Evolutionary conservation across 2,329 filamentous ascomycete species (phyloP).

Genomic region (Hypomyces perniciosus): DNA sequence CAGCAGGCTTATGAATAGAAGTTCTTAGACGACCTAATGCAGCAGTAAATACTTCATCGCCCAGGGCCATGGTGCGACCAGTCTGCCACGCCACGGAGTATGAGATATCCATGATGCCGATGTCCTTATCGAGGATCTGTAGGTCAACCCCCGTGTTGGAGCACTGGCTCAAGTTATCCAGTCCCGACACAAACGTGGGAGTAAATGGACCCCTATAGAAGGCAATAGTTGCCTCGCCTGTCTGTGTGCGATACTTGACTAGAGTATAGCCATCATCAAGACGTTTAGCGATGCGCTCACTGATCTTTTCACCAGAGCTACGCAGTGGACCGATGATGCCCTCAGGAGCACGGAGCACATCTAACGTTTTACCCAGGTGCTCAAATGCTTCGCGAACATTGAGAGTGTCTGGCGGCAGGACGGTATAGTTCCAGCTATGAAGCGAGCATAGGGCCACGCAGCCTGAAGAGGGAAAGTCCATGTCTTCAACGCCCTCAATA

Average conservation of each 20-base stretch:
- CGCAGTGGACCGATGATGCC: slow-evolving; percentile 2
- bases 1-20: slow-evolving; percentile 17
- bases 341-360: slow-evolving; percentile 12
- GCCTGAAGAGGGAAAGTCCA: slow-evolving; percentile 16
- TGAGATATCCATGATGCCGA: slow-evolving; percentile 38
- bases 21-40: background rate
- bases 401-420: slow-evolving; percentile 26
- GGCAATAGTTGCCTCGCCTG: slow-evolving; percentile 35
- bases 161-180: slow-evolving; percentile 3
- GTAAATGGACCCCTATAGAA: slow-evolving; percentile 34
- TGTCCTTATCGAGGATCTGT: slow-evolving; percentile 32
- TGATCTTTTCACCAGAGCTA: background rate
- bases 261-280: slow-evolving; percentile 36
- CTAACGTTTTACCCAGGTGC: slow-evolving; percentile 16
- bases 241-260: slow-evolving; percentile 26
- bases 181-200: slow-evolving; percentile 20
- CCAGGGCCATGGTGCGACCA: slow-evolving; percentile 34
- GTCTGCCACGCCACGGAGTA: slow-evolving; percentile 40
- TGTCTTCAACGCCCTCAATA: slow-evolving; percentile 29
- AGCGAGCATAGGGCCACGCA: slow-evolving; percentile 31
- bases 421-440: slow-evolving; percentile 36
- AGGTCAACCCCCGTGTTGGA: slow-evolving; percentile 32
- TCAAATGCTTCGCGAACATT: slow-evolving; percentile 30
- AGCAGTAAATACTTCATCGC: slow-evolving; percentile 14
- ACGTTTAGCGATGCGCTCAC: slow-evolving; percentile 10